Evolutionary conservation across 495 filamentous ascomycete species (phyloP), one percentile per base, ranked within the genome.

Genomic region (Penicillium desertorum): DNA sequence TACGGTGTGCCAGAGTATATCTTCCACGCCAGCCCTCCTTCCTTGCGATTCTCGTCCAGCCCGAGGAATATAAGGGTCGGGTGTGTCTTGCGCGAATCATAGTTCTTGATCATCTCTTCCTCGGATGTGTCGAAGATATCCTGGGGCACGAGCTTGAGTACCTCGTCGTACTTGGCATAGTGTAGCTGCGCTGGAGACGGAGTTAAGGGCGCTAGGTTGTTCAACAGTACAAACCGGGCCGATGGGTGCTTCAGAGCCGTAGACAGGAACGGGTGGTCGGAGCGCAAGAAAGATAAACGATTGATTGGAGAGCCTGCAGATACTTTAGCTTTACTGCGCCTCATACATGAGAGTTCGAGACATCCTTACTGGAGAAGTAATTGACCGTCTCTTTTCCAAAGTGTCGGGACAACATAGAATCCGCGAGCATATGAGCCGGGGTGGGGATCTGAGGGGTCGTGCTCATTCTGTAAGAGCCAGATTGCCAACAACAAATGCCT

Each of bases 381-480:
- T 98, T 98, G 62, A 88, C 85, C 12, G 91, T 85, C 76, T 98
- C 94, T 62, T 80, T 86, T 64, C 94, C 94, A 71, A 96, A 97
- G 58, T 89, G 94, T 46, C 86, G 81, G 43, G 87, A 84, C 62
- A 98, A 76, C 85, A 92, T 92, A 7, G 88, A 90, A 77, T 92
- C 85, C 64, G 89, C 81, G 66, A 87, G 81, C 58, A 76, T 73
- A 63, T 86, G 80, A 9, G 81, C 81, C 47, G 85, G 83, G 46
- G 76, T 75, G 5, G 85, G 85, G 29, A 80, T 65, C 50, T 75
- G 73, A 37, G 71, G 62, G 27, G 58, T 42, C 23, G 58, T 52
- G 59, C 46, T 71, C 71, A 75, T 77, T 34, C 34, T 71, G 71
- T 4, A 11, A 39, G 17, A 47, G 43, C 44, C 23, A 12, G 1